A percentile compares a stretch with the other conserved stretches of the same genome.
Conservation (phyloP, 345 rosid species). For the Linum trigynum region DNA sequence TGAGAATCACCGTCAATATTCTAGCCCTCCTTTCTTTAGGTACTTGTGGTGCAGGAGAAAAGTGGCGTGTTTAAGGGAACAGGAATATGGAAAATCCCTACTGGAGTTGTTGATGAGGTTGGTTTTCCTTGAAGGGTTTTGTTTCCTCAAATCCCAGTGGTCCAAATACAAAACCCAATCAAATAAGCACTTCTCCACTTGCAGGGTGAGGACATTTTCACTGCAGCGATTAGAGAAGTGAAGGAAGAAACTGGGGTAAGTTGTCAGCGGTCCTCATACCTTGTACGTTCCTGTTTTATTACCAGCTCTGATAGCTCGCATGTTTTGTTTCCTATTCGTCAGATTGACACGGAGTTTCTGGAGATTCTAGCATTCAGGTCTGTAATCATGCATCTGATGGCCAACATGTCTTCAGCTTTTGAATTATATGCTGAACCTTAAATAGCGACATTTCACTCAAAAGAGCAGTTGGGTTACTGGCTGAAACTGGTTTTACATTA, state of each 20-base stretch:
- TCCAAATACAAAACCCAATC: conserved; percentile 1
- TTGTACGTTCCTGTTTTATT: not conserved
- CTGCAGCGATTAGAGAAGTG: conserved; percentile 63
- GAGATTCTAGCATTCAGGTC: conserved; percentile 72
- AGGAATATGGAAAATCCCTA: conserved; percentile 83
- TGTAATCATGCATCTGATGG: not conserved
- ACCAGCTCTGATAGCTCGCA: not conserved
- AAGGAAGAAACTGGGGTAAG: conserved; percentile 87
- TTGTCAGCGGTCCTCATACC: conserved; percentile 2
- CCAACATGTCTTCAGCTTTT: too few relatives aligned
- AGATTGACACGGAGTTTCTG: conserved; percentile 62
- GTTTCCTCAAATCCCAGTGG: not conserved
- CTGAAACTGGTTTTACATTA: not conserved
- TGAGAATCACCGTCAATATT: too few relatives aligned
- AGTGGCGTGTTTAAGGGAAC: conserved; percentile 40
- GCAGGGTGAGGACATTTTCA: conserved; percentile 66
- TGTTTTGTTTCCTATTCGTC: conserved; percentile 24
- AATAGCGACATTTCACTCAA: too few relatives aligned
- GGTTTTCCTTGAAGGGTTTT: conserved; percentile 5
- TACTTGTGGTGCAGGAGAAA: conserved; percentile 79
- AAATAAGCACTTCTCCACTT: conserved; percentile 9
- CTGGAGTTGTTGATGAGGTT: conserved; percentile 79
- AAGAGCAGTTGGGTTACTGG: not conserved
- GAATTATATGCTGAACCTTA: too few relatives aligned
- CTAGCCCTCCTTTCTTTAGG: conserved; percentile 22